Conservation (phyloP, 306 rosid species). For the Prinsepia uniflora region DNA sequence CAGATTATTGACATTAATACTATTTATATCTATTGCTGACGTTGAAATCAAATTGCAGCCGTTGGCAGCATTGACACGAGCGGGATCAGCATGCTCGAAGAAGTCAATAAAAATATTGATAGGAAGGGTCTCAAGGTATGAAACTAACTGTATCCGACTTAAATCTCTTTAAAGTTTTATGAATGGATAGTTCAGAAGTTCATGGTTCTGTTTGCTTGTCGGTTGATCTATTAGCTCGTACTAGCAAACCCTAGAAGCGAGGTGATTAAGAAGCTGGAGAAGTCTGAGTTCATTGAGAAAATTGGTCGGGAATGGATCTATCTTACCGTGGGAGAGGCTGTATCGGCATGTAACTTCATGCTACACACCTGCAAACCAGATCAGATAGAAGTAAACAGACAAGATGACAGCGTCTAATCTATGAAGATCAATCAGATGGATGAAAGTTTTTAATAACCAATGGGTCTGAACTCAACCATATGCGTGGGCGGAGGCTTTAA, state of each 20-base stretch:
- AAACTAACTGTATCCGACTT: not conserved
- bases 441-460: not conserved
- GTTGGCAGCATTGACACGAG: slow-evolving; percentile 49
- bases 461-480: too few species aligned
- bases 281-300: slow-evolving; percentile 32
- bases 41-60: slow-evolving; percentile 23
- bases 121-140: slow-evolving; percentile 34
- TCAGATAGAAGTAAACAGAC: slow-evolving; percentile 8
- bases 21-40: not conserved
- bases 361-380: slow-evolving; percentile 34
- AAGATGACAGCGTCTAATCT: slow-evolving; percentile 31
- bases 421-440: not conserved
- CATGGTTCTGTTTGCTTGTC: not conserved
- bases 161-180: not conserved
- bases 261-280: slow-evolving; percentile 42
- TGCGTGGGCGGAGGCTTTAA: not conserved
- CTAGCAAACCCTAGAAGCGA: slow-evolving; percentile 47
- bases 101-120: slow-evolving; percentile 33
- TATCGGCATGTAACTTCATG: slow-evolving; percentile 39
- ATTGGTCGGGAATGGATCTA: slow-evolving; percentile 41
- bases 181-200: not conserved
- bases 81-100: slow-evolving; percentile 45
- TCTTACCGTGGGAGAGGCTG: slow-evolving; percentile 51
- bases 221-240: slow-evolving; percentile 32
- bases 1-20: not conserved